A percentile compares a stretch with the other conserved stretches of the same genome.
phyloP scores from a whole-genome alignment of 495 filamentous ascomycete genomes.

The Penicillium macrosclerotiorum region DNA sequence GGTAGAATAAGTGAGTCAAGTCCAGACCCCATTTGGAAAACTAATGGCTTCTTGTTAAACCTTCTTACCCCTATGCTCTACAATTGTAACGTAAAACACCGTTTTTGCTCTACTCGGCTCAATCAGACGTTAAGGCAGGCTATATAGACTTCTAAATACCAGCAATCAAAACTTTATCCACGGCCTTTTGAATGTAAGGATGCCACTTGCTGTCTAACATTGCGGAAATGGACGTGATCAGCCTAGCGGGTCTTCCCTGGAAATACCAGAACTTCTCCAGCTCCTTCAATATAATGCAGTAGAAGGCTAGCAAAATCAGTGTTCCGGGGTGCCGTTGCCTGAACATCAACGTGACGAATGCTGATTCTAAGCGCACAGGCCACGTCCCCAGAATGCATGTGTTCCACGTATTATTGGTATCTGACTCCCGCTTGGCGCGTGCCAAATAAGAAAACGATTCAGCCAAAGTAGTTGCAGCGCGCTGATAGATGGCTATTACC shows the following conservation, averaged over 20 bases:
- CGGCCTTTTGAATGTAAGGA: conserved; percentile 21
- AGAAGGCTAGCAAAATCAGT: conserved; percentile 37
- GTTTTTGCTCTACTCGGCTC: no score
- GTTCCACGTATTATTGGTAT: conserved; percentile 16
- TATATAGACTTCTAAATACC: no score
- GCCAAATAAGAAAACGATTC: conserved; percentile 15
- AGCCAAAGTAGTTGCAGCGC: conserved; percentile 9
- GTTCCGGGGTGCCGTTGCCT: conserved; percentile 32
- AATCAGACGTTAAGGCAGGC: no score
- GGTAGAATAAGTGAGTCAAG: no score
- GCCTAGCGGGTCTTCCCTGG: conserved; percentile 25
- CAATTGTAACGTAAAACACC: no score
- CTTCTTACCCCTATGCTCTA: no score
- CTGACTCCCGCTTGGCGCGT: background rate
- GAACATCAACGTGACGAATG: conserved; percentile 28
- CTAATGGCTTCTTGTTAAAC: no score
- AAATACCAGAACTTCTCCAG: conserved; percentile 33
- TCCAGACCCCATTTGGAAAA: no score
- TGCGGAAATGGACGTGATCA: conserved; percentile 25
- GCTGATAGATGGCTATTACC: conserved; percentile 8
- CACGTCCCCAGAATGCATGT: conserved; percentile 23
- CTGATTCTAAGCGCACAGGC: conserved; percentile 29
- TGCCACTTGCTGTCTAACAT: conserved; percentile 28
- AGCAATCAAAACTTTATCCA: background rate
- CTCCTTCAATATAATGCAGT: conserved; percentile 34